These are phyloP conservation scores for Claviceps capensis DNA, from an alignment of 2,329 filamentous ascomycete species.

Conservation along the genomic window DNA sequence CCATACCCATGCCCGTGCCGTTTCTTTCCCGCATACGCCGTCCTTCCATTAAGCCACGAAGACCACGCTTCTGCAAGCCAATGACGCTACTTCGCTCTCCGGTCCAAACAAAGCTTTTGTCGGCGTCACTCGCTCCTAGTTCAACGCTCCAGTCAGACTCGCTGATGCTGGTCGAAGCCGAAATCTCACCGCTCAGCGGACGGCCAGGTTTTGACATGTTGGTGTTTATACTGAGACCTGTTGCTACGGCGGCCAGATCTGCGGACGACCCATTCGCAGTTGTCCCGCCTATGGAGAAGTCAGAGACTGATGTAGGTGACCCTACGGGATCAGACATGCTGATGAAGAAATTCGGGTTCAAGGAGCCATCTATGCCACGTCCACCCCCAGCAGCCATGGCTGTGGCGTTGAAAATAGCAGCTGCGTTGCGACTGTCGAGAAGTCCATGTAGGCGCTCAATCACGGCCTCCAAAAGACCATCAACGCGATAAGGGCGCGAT, in stretches of 20 bases:
- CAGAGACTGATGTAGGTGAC: constrained; percentile 19
- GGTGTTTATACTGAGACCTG: constrained; percentile 36
- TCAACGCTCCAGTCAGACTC: constrained; percentile 45
- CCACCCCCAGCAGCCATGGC: constrained; percentile 96
- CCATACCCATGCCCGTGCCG: constrained; percentile 36
- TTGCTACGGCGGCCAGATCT: constrained; percentile 21
- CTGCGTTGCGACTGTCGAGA: constrained; percentile 85
- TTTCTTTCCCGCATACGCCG: constrained; percentile 66
- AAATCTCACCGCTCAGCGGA: constrained; percentile 34
- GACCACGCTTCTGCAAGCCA: constrained; percentile 82
- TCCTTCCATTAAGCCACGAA: constrained; percentile 90
- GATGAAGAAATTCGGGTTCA: constrained; percentile 51
- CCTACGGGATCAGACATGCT: constrained; percentile 30
- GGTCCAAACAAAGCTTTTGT: constrained; percentile 49
- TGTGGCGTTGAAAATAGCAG: constrained; percentile 93
- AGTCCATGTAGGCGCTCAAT: constrained; percentile 82
- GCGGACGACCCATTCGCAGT: constrained; percentile 16
- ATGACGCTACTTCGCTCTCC: constrained; percentile 80
- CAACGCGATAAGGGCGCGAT: constrained; percentile 81
- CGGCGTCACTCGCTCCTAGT: constrained; percentile 34
- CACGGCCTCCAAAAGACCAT: constrained; percentile 82
- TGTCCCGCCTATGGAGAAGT: constrained; percentile 20
- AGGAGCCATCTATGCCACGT: constrained; percentile 57
- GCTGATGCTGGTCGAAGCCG: constrained; percentile 35
- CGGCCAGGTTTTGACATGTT: constrained; percentile 21